Evolutionary conservation across 768 basidiomycete genomes (phyloP), one percentile per base, ranked within the genome.

Genomic region (Coprinopsis cinerea): DNA sequence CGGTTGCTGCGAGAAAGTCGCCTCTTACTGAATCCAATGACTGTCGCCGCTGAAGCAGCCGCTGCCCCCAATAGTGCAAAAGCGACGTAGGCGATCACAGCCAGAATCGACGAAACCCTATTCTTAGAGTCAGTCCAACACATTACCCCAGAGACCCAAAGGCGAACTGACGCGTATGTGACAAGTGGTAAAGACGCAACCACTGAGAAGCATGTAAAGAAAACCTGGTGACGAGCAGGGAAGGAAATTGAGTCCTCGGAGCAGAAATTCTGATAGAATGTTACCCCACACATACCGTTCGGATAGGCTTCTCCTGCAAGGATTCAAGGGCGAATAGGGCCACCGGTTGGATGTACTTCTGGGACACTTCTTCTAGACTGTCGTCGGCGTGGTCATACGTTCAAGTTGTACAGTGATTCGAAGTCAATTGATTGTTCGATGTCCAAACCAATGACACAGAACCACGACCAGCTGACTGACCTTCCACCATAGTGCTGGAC

Each of bases 101-200:
- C 37, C 37, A 40, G 18, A 40, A 11, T 23, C 24, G 37, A 18
- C 9, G 18, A 18, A 6, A 10, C 9, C 7, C 17, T 39, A 18
- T 40, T 14, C 23, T 17, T 14, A 20, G 6, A 5, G 9, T 25
- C 6, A 9, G 23, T 26, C 11, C 17, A n/a, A n/a, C n/a, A n/a
- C n/a, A n/a, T n/a, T n/a, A n/a, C n/a, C n/a, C n/a, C n/a, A n/a
- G n/a, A n/a, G n/a, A n/a, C n/a, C n/a, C n/a, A n/a, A n/a, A 11
- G 9, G 47, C 13, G n/a, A 22, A 30, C 44, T 52, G 15, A 52
- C 51, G 36, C 20, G 30, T 28, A 51, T 23, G 36, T 51, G 22
- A 37, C 14, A n/a, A 44, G 7, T 23, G 49, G 48, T 32, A 49
- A 11, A 22, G 39, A 34, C 36, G 7, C 20, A 4, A 28, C 15